Conservation (phyloP, 2,329 filamentous ascomycete species). For the Aurifilum marmelostoma region DNA sequence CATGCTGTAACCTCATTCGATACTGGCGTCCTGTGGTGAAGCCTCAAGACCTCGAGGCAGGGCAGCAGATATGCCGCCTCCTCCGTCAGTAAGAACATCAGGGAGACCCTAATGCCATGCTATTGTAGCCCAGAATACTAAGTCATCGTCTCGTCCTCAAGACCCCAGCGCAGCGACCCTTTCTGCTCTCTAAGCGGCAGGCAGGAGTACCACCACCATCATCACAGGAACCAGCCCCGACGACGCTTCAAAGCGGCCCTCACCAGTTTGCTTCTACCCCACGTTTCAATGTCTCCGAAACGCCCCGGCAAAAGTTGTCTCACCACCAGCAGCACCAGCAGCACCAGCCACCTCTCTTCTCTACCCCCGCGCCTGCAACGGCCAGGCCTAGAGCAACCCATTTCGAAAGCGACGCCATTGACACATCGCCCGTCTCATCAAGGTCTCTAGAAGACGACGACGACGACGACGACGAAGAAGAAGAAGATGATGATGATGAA, state of each 20-base stretch:
- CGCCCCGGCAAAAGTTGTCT: constrained; percentile 26
- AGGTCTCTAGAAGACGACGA: constrained; percentile 9
- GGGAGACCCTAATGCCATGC: background rate
- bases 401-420: constrained; percentile 32
- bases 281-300: constrained; percentile 31
- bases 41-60: background rate
- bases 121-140: background rate
- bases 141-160: constrained; percentile 13
- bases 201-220: constrained; percentile 29
- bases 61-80: constrained; percentile 22
- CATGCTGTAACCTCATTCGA: background rate
- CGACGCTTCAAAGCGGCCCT: constrained; percentile 25
- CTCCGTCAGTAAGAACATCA: constrained; percentile 21
- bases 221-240: constrained; percentile 25
- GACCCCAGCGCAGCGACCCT: constrained; percentile 36
- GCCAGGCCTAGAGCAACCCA: constrained; percentile 30
- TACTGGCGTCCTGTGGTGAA: background rate
- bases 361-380: constrained; percentile 23
- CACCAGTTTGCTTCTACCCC: constrained; percentile 35
- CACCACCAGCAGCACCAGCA: constrained; percentile 16
- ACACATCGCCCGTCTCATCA: constrained; percentile 33
- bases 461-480: too few relatives aligned
- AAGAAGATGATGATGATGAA: constrained; percentile 5
- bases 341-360: constrained; percentile 20
- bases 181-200: constrained; percentile 33